phyloP scores from a whole-genome alignment of 2,329 filamentous ascomycete species.

The Fusarium citri region DNA sequence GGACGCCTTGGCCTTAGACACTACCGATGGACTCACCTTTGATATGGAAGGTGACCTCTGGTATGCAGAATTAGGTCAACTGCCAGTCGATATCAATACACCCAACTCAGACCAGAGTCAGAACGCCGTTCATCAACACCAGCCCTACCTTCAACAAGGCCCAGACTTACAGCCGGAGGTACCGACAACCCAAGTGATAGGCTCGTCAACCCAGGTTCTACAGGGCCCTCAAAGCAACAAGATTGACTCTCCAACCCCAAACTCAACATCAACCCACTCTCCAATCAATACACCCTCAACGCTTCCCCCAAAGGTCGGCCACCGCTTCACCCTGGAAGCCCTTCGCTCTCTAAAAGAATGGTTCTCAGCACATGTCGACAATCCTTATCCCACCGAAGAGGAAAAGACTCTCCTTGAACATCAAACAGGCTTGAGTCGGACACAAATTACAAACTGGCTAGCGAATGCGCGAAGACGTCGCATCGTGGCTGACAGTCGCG shows the following conservation, averaged over 20 bases:
- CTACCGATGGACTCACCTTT: neutral
- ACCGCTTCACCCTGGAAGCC: conserved; percentile 29
- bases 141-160: neutral
- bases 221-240: neutral
- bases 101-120: neutral
- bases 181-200: neutral
- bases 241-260: neutral
- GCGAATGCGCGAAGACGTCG: conserved; percentile 84
- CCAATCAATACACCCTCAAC: neutral
- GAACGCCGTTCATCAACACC: neutral
- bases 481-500: conserved; percentile 62
- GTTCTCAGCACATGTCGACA: conserved; percentile 77
- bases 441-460: conserved; percentile 88
- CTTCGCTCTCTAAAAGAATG: conserved; percentile 75
- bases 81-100: neutral
- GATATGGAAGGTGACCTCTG: neutral
- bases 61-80: neutral
- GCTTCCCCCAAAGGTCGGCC: conserved; percentile 22
- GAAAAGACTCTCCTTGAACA: conserved; percentile 80
- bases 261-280: neutral
- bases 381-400: conserved; percentile 85
- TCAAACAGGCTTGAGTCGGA: conserved; percentile 79
- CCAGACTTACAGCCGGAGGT: neutral
- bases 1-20: neutral
- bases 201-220: neutral